A percentile compares a stretch with the other conserved stretches of the same genome.
Evolutionary conservation across 78 protist species (phyloP).

Genomic region (Emiliania huxleyi): DNA sequence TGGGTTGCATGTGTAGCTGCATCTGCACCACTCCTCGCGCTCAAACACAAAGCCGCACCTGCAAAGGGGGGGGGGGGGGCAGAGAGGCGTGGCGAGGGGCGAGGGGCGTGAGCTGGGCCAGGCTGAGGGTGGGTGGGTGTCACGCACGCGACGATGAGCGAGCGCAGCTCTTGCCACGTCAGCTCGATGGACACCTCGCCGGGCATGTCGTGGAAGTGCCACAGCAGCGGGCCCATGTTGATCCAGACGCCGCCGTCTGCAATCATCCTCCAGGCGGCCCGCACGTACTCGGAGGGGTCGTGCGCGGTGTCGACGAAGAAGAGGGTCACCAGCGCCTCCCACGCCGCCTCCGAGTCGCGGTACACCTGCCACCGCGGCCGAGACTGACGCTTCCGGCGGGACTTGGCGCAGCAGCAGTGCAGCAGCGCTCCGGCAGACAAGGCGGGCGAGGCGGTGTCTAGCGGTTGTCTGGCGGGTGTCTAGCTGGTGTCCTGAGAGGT

Average conservation of each 20-base stretch:
- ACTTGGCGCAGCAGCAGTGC: too few species aligned
- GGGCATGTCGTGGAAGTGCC: slow-evolving; percentile 43
- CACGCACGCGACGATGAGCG: not conserved
- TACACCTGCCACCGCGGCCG: too few species aligned
- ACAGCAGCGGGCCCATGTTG: slow-evolving; percentile 76
- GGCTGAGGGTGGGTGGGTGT: too few species aligned
- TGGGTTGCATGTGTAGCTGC: slow-evolving; percentile 42
- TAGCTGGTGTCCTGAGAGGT: too few species aligned
- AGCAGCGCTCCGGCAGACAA: too few species aligned
- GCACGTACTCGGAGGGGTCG: slow-evolving; percentile 82
- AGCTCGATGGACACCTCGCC: slow-evolving; percentile 52
- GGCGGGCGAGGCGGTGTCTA: too few species aligned
- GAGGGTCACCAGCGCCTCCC: slow-evolving; percentile 80
- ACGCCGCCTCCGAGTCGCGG: slow-evolving; percentile 33
- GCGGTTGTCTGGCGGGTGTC: too few species aligned
- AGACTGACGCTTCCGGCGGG: too few species aligned
- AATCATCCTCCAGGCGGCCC: not conserved
- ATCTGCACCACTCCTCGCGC: not conserved
- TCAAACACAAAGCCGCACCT: slow-evolving; percentile 45
- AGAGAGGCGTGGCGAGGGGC: not conserved
- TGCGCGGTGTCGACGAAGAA: slow-evolving; percentile 96
- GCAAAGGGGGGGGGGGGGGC: not conserved
- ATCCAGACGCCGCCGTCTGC: slow-evolving; percentile 75
- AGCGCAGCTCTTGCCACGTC: slow-evolving; percentile 54
- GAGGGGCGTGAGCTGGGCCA: not conserved